A percentile compares a stretch with the other conserved stretches of the same genome.
phyloP scores from a whole-genome alignment of 768 basidiomycete genomes.

The Leccinum longicurvipes region DNA sequence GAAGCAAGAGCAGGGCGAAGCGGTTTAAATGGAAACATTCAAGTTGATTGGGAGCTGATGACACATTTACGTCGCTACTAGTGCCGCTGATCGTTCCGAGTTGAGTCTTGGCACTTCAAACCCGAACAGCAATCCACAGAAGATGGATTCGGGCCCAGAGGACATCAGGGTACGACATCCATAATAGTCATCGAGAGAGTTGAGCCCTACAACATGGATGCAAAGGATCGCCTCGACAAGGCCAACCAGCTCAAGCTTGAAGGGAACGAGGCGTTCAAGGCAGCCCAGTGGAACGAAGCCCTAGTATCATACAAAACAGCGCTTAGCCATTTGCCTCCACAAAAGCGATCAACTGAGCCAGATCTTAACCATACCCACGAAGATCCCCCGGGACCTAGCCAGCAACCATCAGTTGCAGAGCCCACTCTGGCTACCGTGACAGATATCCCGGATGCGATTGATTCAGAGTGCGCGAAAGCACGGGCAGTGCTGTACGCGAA shows the following conservation, averaged over 20 bases:
- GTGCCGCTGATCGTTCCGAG: background rate
- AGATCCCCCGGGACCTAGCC: slow-evolving; percentile 17
- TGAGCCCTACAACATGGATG: slow-evolving; percentile 2
- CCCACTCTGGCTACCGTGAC: slow-evolving; percentile 1
- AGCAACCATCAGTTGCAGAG: slow-evolving; percentile 10
- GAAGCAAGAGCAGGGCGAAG: background rate
- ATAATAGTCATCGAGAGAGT: background rate
- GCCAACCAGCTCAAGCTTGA: slow-evolving; percentile 67
- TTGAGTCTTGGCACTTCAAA: background rate
- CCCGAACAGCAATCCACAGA: background rate
- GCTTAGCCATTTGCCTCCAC: slow-evolving; percentile 61
- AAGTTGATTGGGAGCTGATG: background rate
- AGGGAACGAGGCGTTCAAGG: slow-evolving; percentile 74
- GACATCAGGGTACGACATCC: background rate
- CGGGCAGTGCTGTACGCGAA: slow-evolving; percentile 83
- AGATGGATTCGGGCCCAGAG: background rate
- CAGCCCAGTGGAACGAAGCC: slow-evolving; percentile 65
- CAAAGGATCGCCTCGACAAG: slow-evolving; percentile 43
- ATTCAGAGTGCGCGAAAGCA: slow-evolving; percentile 49
- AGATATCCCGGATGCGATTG: slow-evolving; percentile 32
- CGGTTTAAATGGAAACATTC: no score
- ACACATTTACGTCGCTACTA: background rate
- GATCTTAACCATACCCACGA: slow-evolving; percentile 18
- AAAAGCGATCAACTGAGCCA: slow-evolving; percentile 23
- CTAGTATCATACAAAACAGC: slow-evolving; percentile 66